Evolutionary conservation across 148 eudicot species (phyloP).

Genomic region (Vaccinium vitisidaea): DNA sequence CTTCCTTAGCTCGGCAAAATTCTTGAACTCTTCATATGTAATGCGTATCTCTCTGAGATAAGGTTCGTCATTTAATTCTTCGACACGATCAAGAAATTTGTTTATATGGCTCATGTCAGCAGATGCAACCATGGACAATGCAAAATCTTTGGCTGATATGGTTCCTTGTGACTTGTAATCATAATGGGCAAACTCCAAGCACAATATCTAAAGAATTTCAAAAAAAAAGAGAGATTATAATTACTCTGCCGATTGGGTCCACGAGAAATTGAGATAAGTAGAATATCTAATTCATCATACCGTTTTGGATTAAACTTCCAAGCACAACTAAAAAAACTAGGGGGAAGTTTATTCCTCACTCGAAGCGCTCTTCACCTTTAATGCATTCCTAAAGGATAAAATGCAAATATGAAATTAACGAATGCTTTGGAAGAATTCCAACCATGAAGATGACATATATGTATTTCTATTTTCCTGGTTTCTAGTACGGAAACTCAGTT

Average conservation of each 20-base stretch:
- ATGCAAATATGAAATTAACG: neutral
- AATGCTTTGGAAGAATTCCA: neutral
- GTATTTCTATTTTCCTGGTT: neutral
- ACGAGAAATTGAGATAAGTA: neutral
- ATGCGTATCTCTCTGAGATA: conserved; percentile 29
- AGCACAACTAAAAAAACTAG: neutral
- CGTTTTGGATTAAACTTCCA: neutral
- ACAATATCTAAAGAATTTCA: conserved; percentile 14
- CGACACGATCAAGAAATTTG: conserved; percentile 10
- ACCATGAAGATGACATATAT: neutral
- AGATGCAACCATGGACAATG: conserved; percentile 6
- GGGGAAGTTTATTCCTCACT: neutral
- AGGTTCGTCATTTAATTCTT: neutral
- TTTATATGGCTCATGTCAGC: neutral
- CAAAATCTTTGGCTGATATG: conserved; percentile 11
- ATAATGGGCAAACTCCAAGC: conserved; percentile 10
- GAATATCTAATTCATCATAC: neutral
- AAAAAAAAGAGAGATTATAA: neutral
- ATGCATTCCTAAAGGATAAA: neutral
- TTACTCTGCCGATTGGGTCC: neutral
- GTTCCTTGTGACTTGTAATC: conserved; percentile 17
- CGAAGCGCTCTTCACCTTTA: neutral
- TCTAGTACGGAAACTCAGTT: neutral
- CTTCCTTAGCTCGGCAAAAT: conserved; percentile 61
- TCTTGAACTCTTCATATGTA: conserved; percentile 68